Evolutionary conservation across 176 grass and related monocot genomes (phyloP), one percentile per base, ranked within the genome.

Genomic region (Oryza rufipogon): DNA sequence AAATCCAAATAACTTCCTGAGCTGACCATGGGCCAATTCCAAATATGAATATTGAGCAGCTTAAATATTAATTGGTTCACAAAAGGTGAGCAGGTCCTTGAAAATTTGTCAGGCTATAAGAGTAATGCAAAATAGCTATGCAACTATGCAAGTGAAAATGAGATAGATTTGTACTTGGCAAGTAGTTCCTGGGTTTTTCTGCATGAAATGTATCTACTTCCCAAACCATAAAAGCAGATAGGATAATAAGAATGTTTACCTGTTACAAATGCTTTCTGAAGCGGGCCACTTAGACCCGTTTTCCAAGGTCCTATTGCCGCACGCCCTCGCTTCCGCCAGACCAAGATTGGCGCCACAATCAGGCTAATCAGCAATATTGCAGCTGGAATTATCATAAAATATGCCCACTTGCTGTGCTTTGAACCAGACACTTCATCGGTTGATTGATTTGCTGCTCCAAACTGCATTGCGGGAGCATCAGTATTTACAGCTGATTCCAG

Each of bases 221-320:
- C 25, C n/a, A 17, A 85, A 76, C n/a, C 44, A 72, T 69, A 84
- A 66, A 75, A 68, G 11, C 19, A 25, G 42, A 56, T 16, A 78
- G 25, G 54, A 49, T 16, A 39, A 64, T 74, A 61, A 64, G 74
- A 70, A 63, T 66, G 23, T 22, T 85, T 66, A 95, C 96, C 96
- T 90, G 89, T 89, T 72, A 98, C 80, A 45, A 92, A 77, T 92
- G 96, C 96, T 74, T 93, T 98, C 70, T 93, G 89, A 56, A 98
- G 70, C 25, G 87, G 93, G 34, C 85, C 93, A 78, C 91, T 98
- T 66, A 98, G 45, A 19, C 92, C 96, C 2, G 96, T 93, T 84
- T 86, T 93, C 96, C 96, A 98, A 73, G 96, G 91, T 74, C 51
- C 83, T 70, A 90, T 90, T 17, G 84, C 19, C 12, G 76, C 82